These are phyloP conservation scores for Colletotrichum kahawae DNA, from an alignment of 2,329 filamentous ascomycete genomes.

Conservation along the genomic window DNA sequence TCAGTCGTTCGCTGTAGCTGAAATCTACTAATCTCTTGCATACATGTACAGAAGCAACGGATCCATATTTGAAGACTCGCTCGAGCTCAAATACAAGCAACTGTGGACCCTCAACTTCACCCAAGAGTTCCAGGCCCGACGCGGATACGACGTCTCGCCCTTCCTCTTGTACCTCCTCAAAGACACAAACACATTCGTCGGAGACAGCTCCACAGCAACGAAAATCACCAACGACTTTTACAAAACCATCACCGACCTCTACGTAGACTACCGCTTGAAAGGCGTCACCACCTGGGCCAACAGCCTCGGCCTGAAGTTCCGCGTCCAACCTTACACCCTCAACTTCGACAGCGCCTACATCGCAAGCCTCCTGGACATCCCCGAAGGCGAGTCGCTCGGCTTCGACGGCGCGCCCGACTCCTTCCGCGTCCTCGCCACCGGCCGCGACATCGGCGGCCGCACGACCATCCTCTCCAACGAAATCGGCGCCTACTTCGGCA, in stretches of 20 bases:
- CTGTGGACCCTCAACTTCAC: neutral
- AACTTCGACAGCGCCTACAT: neutral
- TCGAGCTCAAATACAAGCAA: neutral
- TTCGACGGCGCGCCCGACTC: neutral
- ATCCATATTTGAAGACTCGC: neutral
- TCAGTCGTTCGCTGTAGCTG: neutral
- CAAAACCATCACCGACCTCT: neutral
- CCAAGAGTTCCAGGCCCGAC: neutral
- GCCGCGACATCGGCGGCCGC: neutral
- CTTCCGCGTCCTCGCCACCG: neutral
- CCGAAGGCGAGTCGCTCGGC: neutral
- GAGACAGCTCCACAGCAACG: neutral
- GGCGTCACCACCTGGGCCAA: neutral
- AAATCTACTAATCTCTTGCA: accelerated
- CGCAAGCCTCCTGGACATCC: neutral
- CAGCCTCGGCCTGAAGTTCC: neutral
- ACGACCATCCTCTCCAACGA: neutral
- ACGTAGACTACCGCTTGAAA: neutral
- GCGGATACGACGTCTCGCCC: neutral
- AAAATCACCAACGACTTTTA: neutral
- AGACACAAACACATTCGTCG: neutral
- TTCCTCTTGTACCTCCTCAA: neutral
- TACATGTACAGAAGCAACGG: neutral
- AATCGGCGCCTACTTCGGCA: neutral
- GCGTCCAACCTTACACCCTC: neutral